These are phyloP conservation scores for Anethum foeniculum DNA, from an alignment of 140 eudicot species.

Conservation along the genomic window DNA sequence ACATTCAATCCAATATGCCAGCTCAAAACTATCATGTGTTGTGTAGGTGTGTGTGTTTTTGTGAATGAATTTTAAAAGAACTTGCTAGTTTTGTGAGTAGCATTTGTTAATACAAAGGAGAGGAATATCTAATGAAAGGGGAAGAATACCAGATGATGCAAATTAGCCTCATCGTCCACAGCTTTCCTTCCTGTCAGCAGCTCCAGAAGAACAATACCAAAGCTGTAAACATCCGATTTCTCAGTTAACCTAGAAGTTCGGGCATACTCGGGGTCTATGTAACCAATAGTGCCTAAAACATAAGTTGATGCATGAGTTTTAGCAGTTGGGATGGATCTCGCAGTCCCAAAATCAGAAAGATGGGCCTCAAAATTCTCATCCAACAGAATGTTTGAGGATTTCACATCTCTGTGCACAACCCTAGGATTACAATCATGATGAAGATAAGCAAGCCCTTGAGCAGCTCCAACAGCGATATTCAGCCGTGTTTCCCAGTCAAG, in stretches of 20 bases:
- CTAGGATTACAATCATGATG: slow-evolving; percentile 87
- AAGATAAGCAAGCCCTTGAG: slow-evolving; percentile 87
- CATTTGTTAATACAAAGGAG: background rate
- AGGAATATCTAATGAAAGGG: background rate
- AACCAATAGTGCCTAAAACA: slow-evolving; percentile 83
- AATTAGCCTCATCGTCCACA: slow-evolving; percentile 71
- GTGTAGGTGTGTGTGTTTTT: background rate
- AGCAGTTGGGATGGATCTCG: slow-evolving; percentile 56
- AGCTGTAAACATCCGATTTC: slow-evolving; percentile 87
- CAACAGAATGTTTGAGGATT: slow-evolving; percentile 73
- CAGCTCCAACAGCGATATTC: slow-evolving; percentile 86
- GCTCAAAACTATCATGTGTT: background rate
- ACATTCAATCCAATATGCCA: background rate
- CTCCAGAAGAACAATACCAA: slow-evolving; percentile 80
- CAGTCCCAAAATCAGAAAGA: slow-evolving; percentile 84
- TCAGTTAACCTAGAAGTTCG: slow-evolving; percentile 73
- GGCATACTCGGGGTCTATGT: slow-evolving; percentile 92
- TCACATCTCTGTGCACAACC: slow-evolving; percentile 80
- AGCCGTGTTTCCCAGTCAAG: slow-evolving; percentile 88
- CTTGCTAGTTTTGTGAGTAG: background rate
- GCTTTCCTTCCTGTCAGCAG: slow-evolving; percentile 81
- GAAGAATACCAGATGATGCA: slow-evolving; percentile 74
- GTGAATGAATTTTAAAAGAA: background rate
- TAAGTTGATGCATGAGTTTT: slow-evolving; percentile 78
- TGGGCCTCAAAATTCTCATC: slow-evolving; percentile 86